phyloP scores from a whole-genome alignment of 495 filamentous ascomycete genomes.

The Aspergillus sclerotioniger region DNA sequence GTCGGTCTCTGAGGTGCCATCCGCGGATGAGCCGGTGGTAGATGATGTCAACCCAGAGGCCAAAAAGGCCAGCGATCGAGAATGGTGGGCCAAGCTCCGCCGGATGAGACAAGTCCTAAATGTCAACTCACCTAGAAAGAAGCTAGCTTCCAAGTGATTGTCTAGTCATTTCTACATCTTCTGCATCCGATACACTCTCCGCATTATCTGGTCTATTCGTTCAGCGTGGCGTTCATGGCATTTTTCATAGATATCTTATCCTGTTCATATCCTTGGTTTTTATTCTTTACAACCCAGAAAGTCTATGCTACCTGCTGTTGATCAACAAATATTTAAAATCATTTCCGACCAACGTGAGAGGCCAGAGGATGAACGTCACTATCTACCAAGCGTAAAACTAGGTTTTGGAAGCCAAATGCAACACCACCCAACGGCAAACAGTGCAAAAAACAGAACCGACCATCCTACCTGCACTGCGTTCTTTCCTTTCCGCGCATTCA shows the following conservation, averaged over 20 bases:
- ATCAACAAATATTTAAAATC: too few species aligned
- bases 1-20: constrained; percentile 26
- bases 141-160: constrained; percentile 19
- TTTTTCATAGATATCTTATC: neutral
- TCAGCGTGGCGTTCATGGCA: constrained; percentile 5
- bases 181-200: neutral
- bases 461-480: neutral
- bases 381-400: neutral
- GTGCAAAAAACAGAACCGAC: neutral
- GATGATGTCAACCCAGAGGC: constrained; percentile 36
- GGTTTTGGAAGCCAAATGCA: neutral
- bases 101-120: constrained; percentile 47
- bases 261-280: neutral
- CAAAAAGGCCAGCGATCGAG: constrained; percentile 44
- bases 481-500: neutral
- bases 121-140: constrained; percentile 38
- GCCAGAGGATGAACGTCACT: too few species aligned
- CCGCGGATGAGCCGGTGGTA: constrained; percentile 16
- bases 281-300: neutral
- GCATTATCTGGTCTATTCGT: neutral
- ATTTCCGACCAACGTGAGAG: too few species aligned
- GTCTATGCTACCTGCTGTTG: neutral
- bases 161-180: constrained; percentile 14
- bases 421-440: neutral
- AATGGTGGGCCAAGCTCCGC: constrained; percentile 53